Percentiles rank a stretch among this genome's conserved stretches.
Conservation (phyloP, 345 rosid species). For the Lepidium didymum region DNA sequence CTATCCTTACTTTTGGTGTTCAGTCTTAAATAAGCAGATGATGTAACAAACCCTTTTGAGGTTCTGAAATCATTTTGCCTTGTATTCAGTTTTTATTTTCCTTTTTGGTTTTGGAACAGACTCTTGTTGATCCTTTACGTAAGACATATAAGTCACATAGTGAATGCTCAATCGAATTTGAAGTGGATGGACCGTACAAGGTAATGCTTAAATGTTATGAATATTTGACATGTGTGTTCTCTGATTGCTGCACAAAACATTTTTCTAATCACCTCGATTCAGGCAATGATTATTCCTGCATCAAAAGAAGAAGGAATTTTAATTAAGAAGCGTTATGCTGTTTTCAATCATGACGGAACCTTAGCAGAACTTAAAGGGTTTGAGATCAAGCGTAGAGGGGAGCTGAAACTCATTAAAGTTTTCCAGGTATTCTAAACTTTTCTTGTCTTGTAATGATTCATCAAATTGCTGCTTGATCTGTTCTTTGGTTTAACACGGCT, state of each 20-base stretch:
- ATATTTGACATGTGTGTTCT: slow-evolving; percentile 2
- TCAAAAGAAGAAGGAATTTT: slow-evolving; percentile 97
- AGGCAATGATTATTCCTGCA: slow-evolving; percentile 99
- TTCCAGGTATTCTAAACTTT: slow-evolving; percentile 60
- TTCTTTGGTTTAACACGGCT: background rate
- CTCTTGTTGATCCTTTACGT: slow-evolving; percentile 65
- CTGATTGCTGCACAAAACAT: slow-evolving; percentile 12
- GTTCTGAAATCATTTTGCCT: slow-evolving; percentile 13
- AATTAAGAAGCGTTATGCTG: slow-evolving; percentile 96
- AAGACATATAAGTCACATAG: slow-evolving; percentile 74
- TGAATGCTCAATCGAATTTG: slow-evolving; percentile 98
- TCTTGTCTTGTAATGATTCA: slow-evolving; percentile 12
- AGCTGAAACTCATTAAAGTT: slow-evolving; percentile 95
- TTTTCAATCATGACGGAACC: slow-evolving; percentile 95
- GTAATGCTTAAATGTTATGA: slow-evolving; percentile 34
- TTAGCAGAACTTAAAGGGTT: slow-evolving; percentile 98
- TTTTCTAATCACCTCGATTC: slow-evolving; percentile 13
- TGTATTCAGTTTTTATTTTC: slow-evolving; percentile 11
- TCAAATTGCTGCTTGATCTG: slow-evolving; percentile 3
- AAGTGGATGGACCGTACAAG: slow-evolving; percentile 99
- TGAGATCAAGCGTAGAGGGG: slow-evolving; percentile 99
- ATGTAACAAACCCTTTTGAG: background rate
- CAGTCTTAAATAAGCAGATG: background rate
- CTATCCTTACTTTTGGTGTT: slow-evolving; percentile 4
- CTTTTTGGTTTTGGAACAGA: slow-evolving; percentile 41